A percentile compares a stretch with the other conserved stretches of the same genome.
Evolutionary conservation across 2,329 filamentous ascomycete genomes (phyloP).

Genomic region (Cladophialophora exuberans): DNA sequence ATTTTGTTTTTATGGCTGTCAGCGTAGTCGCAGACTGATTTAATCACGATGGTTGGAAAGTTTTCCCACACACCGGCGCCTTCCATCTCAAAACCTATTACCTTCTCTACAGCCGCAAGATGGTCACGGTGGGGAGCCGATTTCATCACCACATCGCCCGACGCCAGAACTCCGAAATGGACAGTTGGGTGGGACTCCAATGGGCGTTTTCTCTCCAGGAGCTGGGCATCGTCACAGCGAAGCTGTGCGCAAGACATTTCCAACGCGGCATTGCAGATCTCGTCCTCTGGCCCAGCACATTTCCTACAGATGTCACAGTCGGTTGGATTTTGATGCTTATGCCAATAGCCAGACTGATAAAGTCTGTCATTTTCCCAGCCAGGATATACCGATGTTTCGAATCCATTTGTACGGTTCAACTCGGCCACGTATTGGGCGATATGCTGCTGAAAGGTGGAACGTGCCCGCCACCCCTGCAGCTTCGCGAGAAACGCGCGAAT

Average conservation of each 20-base stretch:
- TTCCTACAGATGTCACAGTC: constrained; percentile 3
- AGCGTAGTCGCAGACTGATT: constrained; percentile 32
- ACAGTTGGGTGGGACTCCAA: constrained; percentile 33
- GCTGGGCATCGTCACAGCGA: constrained; percentile 25
- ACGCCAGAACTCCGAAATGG: constrained; percentile 45
- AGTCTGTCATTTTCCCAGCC: neutral
- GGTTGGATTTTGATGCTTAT: neutral
- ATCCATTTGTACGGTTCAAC: neutral
- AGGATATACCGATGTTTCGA: neutral
- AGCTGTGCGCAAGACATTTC: neutral
- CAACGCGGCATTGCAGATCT: neutral
- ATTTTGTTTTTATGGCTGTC: constrained; percentile 31
- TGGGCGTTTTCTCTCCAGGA: constrained; percentile 22
- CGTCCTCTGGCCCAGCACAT: too few relatives aligned
- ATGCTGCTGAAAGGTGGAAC: neutral
- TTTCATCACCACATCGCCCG: constrained; percentile 48
- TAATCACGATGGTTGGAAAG: constrained; percentile 29
- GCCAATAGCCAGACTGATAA: neutral
- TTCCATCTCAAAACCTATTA: constrained; percentile 35
- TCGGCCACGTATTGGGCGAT: neutral
- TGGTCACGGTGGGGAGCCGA: constrained; percentile 42
- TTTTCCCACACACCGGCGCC: constrained; percentile 29
- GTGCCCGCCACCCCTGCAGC: constrained; percentile 18
- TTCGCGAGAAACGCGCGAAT: constrained; percentile 30
- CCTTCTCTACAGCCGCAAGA: constrained; percentile 33